A percentile compares a stretch with the other conserved stretches of the same genome.
phyloP scores from a whole-genome alignment of 768 basidiomycete genomes.

The Boletellus emodensis region DNA sequence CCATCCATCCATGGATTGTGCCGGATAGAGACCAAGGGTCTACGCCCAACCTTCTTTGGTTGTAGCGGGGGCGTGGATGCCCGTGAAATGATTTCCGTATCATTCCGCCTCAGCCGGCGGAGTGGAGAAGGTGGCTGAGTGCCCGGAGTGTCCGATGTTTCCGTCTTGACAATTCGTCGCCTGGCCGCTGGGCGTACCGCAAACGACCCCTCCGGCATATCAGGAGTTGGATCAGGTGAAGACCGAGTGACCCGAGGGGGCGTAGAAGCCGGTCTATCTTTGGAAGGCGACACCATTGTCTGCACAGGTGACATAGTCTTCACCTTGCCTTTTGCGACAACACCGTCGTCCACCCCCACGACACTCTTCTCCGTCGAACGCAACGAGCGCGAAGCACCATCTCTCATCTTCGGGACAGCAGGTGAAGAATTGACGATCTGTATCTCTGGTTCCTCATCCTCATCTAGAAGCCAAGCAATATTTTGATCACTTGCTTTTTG shows the following conservation, averaged over 20 bases:
- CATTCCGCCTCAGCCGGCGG: conserved; percentile 25
- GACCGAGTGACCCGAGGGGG: conserved; percentile 25
- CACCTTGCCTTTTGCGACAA: conserved; percentile 20
- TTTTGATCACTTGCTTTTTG: conserved; percentile 28
- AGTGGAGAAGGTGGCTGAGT: conserved; percentile 30
- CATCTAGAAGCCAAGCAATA: conserved; percentile 67
- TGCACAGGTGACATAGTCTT: conserved; percentile 10
- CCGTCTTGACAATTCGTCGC: conserved; percentile 15
- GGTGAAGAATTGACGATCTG: conserved; percentile 54
- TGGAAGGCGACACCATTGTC: conserved; percentile 6
- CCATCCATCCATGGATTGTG: conserved; percentile 54
- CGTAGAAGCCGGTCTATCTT: conserved; percentile 34
- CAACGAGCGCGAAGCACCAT: background rate
- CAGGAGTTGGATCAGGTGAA: conserved; percentile 19
- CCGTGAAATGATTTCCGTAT: conserved; percentile 24
- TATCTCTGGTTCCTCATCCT: conserved; percentile 55
- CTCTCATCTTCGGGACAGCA: conserved; percentile 9
- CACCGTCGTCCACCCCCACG: conserved; percentile 2
- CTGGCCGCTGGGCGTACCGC: conserved; percentile 40
- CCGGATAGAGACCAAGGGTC: conserved; percentile 33
- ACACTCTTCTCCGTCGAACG: conserved; percentile 21
- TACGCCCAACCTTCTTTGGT: conserved; percentile 20
- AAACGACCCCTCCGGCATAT: conserved; percentile 41
- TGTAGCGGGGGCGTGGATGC: conserved; percentile 19
- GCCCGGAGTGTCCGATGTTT: conserved; percentile 21